Base-by-base conservation (phyloP, 139 green algal genomes). In the Coelastrella sp. region DNA sequence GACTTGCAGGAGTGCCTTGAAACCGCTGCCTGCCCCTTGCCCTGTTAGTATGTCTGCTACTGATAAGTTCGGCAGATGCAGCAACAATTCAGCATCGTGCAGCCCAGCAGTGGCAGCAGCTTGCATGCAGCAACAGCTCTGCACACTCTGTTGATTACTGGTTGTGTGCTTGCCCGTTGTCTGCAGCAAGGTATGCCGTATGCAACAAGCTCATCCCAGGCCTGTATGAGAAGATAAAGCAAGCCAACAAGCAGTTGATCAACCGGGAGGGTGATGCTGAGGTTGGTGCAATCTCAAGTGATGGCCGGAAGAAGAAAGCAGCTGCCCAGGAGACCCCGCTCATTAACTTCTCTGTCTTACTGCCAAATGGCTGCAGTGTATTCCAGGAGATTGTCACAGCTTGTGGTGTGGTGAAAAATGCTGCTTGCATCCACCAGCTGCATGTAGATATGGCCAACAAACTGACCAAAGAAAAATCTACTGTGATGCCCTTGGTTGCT, bases 281-380 rank as follows among this genome's bases (percentile, higher is more conserved):
- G 56, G n/a, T 84, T 84, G 78, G 78, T n/a, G 78, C 78, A n/a
- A 13, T 87, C 13, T 73, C 57, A 54, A 87, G 58, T 56, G 84
- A 89, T 22, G 84, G 84, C 68, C 81, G 84, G 84, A 89, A 81
- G 71, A 89, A 81, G 84, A 89, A 89, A 73, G 68, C 66, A 11
- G 84, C 68, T 47, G 84, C 7, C 14, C 84, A 89, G 84, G 84
- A 20, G 4, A 73, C 56, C 14, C 71, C 32, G 10, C 68, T 89
- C 5, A 64, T 89, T 6, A 89, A 89, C 54, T 56, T 65, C 66
- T n/a, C 10, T 54, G 32, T 89, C 54, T 66, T 89, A 54, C 56
- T 61, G 64, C 84, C 84, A 10, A 54, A 81, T 82, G 84, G 66
- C 47, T 65, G 84, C 71, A 82, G 23, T 54, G 17, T 82, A 5